Evolutionary conservation across 176 grass and related monocot species (phyloP), one percentile per base, ranked within the genome.

Genomic region (Elaeis guineensis): DNA sequence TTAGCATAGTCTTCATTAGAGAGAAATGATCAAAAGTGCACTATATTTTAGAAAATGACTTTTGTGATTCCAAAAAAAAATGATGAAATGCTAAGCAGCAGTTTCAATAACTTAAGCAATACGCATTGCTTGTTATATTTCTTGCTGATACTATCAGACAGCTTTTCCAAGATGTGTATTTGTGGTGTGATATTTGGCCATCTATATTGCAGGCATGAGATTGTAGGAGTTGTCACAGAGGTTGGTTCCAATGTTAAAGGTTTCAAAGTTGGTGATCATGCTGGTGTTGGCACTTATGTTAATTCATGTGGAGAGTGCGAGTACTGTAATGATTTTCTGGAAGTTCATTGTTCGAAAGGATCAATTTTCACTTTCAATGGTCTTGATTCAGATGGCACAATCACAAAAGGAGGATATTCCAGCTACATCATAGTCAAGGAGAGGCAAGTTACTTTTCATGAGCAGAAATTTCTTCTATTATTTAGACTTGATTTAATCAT

Each of bases 321-420:
- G 15, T 54, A 74, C 14, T 95, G 90, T 69, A 73, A 81, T 67
- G 72, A 50, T 26, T 80, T 49, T 50, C 69, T 72, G 4, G 90
- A 95, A 50, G 19, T 76, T 62, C 55, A 83, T 73, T 95, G 90
- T 65, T 55, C 71, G 7, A 76, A 83, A 25, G 0, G 1, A 20
- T 48, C 1, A 60, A 52, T 73, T 24, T 53, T 4, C 12, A 95
- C 90, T 63, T 95, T 73, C 58, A 89, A 95, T 17, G 3, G 21
- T 3, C 56, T 89, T 52, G 90, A 95, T 63, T 73, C 77, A 5
- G 82, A 95, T 63, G 90, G 85, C 6, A 73, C 77, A 35, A 66
- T 89, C 15, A 95, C 90, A 18, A 89, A 70, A 69, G 85, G 90
- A 30, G 85, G 90, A 54, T 95, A 89, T 75, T 95, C 90, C 20